Conservation (phyloP, 2,329 filamentous ascomycete species). For the Byssochlamys sp. region DNA sequence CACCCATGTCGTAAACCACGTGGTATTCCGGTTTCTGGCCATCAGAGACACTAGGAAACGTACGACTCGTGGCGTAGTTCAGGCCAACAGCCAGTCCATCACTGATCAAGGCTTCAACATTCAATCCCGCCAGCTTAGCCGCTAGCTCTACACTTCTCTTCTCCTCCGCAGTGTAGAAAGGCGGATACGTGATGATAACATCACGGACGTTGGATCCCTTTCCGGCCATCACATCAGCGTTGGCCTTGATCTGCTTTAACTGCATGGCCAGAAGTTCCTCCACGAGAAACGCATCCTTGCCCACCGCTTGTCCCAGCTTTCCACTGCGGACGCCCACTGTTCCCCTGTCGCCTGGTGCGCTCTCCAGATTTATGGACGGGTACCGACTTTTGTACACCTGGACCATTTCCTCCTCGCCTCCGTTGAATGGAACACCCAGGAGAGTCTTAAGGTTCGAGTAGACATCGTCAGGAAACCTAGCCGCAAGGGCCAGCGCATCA, state of each 20-base stretch:
- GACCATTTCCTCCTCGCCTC: slow-evolving; percentile 41
- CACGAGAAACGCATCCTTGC: slow-evolving; percentile 56
- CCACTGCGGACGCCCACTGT: slow-evolving; percentile 77
- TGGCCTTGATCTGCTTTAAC: slow-evolving; percentile 78
- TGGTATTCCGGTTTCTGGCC: slow-evolving; percentile 83
- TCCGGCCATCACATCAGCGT: slow-evolving; percentile 74
- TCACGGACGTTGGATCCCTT: slow-evolving; percentile 65
- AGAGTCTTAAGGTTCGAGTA: slow-evolving; percentile 89
- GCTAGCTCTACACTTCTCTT: slow-evolving; percentile 76
- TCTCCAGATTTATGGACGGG: slow-evolving; percentile 64
- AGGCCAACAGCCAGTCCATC: slow-evolving; percentile 87
- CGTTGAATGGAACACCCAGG: slow-evolving; percentile 57
- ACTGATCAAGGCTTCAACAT: slow-evolving; percentile 72
- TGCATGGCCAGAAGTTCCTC: slow-evolving; percentile 96
- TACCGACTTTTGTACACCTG: slow-evolving; percentile 64
- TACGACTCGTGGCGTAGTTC: slow-evolving; percentile 86
- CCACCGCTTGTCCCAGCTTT: slow-evolving; percentile 55
- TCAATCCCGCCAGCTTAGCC: slow-evolving; percentile 77
- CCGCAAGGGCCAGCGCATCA: slow-evolving; percentile 77
- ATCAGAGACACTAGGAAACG: slow-evolving; percentile 74
- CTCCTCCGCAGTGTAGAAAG: slow-evolving; percentile 85
- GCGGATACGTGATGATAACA: slow-evolving; percentile 76
- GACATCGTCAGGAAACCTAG: slow-evolving; percentile 83
- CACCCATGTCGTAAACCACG: slow-evolving; percentile 94
- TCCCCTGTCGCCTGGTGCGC: slow-evolving; percentile 43